These are phyloP conservation scores for Vitis riparia DNA, from an alignment of 164 flowering plant genomes.

Conservation along the genomic window DNA sequence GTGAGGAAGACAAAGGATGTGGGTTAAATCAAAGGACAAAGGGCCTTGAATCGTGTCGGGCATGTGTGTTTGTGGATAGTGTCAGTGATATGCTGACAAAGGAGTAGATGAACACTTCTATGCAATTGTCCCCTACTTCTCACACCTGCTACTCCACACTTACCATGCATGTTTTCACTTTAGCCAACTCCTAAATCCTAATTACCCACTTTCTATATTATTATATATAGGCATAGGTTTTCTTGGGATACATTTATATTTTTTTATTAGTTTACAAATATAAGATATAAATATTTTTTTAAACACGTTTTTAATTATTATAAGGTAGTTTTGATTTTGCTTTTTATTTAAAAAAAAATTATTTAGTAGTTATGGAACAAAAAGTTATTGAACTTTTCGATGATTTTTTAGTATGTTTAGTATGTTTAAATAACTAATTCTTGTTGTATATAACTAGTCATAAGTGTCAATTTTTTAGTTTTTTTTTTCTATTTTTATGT, in stretches of 20 bases:
- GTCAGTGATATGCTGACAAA: slow-evolving; percentile 31
- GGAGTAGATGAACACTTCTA: slow-evolving; percentile 32
- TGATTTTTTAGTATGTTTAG: no score
- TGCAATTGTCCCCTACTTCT: slow-evolving; percentile 29
- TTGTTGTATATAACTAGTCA: no score
- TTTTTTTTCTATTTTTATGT: no score
- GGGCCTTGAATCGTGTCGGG: slow-evolving; percentile 26
- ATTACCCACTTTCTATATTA: neutral
- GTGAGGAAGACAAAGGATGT: slow-evolving; percentile 31
- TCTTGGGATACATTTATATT: neutral
- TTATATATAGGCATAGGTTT: neutral
- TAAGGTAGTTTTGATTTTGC: no score
- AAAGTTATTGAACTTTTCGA: no score
- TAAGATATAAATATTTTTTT: neutral
- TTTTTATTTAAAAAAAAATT: no score
- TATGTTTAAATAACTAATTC: no score
- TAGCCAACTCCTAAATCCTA: neutral
- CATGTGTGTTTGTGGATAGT: slow-evolving; percentile 22
- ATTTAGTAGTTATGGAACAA: no score
- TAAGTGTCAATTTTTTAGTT: no score
- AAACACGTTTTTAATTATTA: neutral
- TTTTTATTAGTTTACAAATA: no score
- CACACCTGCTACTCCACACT: slow-evolving; percentile 10
- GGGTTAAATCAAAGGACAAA: slow-evolving; percentile 40
- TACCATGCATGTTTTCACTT: neutral